A percentile compares a stretch with the other conserved stretches of the same genome.
Conservation (phyloP, 768 basidiomycete species). For the Panus rudis region DNA sequence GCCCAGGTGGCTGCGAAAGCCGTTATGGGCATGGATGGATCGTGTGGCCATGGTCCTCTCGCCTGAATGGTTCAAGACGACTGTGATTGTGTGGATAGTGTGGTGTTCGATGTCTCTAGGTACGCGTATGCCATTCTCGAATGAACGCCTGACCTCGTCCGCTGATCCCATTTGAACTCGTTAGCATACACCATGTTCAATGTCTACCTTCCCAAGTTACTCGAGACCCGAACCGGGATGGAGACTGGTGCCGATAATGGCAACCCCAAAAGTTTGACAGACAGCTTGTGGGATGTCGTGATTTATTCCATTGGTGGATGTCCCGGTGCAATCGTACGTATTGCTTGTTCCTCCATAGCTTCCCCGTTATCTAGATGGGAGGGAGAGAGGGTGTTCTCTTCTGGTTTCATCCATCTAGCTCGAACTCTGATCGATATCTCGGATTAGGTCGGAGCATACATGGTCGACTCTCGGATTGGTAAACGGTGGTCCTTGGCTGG, state of each 20-base stretch:
- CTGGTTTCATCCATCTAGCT: too few species aligned
- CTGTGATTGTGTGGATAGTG: slow-evolving; percentile 68
- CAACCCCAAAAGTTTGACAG: slow-evolving; percentile 42
- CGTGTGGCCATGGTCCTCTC: slow-evolving; percentile 63
- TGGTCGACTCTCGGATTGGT: slow-evolving; percentile 67
- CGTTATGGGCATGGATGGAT: slow-evolving; percentile 62
- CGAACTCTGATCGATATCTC: too few species aligned
- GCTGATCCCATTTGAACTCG: background rate
- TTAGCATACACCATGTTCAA: slow-evolving; percentile 89
- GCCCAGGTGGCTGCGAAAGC: slow-evolving; percentile 49
- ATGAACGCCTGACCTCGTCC: background rate
- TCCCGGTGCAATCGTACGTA: slow-evolving; percentile 73
- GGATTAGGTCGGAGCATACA: slow-evolving; percentile 74
- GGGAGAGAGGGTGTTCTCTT: background rate
- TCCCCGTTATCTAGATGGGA: background rate
- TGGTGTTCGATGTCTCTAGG: slow-evolving; percentile 80
- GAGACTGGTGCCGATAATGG: slow-evolving; percentile 12
- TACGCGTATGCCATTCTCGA: slow-evolving; percentile 25
- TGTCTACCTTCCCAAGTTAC: slow-evolving; percentile 79
- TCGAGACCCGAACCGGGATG: slow-evolving; percentile 54
- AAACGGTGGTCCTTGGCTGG: slow-evolving; percentile 65
- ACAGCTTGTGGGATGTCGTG: slow-evolving; percentile 78
- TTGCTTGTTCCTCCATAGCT: background rate
- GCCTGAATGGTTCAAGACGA: slow-evolving; percentile 72
- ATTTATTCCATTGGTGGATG: slow-evolving; percentile 81